A percentile compares a stretch with the other conserved stretches of the same genome.
phyloP scores from a whole-genome alignment of 2,329 filamentous ascomycete species.

The Pyricularia sp. region DNA sequence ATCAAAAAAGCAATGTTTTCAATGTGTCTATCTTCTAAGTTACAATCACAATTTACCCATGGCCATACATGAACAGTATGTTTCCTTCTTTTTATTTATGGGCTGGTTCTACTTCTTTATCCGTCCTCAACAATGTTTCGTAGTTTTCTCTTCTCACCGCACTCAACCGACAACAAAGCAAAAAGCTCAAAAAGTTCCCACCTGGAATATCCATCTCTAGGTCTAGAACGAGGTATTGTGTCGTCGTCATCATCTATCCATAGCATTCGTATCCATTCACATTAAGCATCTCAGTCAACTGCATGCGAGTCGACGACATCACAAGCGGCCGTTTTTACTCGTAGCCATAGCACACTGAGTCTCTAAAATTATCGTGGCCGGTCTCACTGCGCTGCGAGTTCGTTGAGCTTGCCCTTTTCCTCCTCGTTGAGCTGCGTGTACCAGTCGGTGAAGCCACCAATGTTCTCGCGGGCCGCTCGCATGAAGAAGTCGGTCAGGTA shows the following conservation, averaged over 20 bases:
- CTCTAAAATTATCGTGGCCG: not conserved
- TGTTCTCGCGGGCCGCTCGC: conserved; percentile 43
- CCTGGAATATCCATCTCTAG: not conserved
- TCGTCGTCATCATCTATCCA: not conserved
- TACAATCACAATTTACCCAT: not conserved
- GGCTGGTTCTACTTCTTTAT: not conserved
- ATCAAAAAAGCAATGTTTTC: not conserved
- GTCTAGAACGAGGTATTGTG: not conserved
- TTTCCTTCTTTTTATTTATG: not conserved
- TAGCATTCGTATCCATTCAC: not conserved
- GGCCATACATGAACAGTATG: not conserved
- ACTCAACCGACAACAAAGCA: not conserved
- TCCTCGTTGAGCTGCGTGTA: conserved; percentile 44
- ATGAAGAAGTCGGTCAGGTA: conserved; percentile 80
- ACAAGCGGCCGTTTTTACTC: not conserved
- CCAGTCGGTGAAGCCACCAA: conserved; percentile 47
- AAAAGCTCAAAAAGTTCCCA: not conserved
- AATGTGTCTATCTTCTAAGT: not conserved
- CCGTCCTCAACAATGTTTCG: not conserved
- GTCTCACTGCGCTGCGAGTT: conserved; percentile 29
- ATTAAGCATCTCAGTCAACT: not conserved
- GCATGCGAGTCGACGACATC: not conserved
- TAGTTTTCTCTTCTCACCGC: not conserved
- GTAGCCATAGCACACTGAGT: not conserved
- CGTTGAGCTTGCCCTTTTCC: conserved; percentile 46